These are phyloP conservation scores for Torrubiellomyces zombiae DNA, from an alignment of 2,329 filamentous ascomycete species.

Conservation along the genomic window DNA sequence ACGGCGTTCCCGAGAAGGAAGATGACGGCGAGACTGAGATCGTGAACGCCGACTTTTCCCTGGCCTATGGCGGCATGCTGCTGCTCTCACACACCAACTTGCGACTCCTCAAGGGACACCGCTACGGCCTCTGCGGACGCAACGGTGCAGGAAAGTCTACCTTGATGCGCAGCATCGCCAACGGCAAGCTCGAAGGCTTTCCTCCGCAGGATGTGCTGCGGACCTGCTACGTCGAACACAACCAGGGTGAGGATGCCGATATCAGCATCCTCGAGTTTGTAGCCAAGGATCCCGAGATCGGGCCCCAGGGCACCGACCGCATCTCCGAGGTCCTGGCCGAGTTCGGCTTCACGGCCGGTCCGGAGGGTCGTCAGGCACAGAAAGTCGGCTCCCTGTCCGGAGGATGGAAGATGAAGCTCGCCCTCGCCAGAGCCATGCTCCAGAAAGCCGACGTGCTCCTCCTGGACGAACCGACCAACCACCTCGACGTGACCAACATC, in stretches of 20 bases:
- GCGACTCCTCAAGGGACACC: slow-evolving; percentile 84
- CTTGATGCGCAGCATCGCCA: slow-evolving; percentile 89
- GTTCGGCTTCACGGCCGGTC: slow-evolving; percentile 84
- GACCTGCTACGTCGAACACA: slow-evolving; percentile 98
- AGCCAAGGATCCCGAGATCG: slow-evolving; percentile 73
- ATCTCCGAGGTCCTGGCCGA: slow-evolving; percentile 74
- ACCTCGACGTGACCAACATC: slow-evolving; percentile 90
- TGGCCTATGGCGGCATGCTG: slow-evolving; percentile 96
- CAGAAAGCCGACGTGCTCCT: slow-evolving; percentile 92
- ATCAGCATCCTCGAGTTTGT: slow-evolving; percentile 92
- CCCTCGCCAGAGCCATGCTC: slow-evolving; percentile 88
- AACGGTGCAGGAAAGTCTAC: slow-evolving; percentile 99
- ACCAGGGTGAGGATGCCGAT: slow-evolving; percentile 94
- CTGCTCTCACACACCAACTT: slow-evolving; percentile 92
- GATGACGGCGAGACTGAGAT: slow-evolving; percentile 91
- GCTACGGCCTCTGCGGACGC: slow-evolving; percentile 90
- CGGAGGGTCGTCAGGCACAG: slow-evolving; percentile 74
- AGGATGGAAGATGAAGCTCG: slow-evolving; percentile 99
- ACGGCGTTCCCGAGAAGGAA: slow-evolving; percentile 67
- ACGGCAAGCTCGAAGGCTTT: slow-evolving; percentile 93
- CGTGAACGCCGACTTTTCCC: slow-evolving; percentile 93
- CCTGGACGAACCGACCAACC: slow-evolving; percentile 97
- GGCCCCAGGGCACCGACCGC: slow-evolving; percentile 58
- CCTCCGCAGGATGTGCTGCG: slow-evolving; percentile 80
- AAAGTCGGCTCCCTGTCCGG: slow-evolving; percentile 89